These are phyloP conservation scores for Pittosporum tobira DNA, from an alignment of 129 eudicot genomes.

Conservation along the genomic window DNA sequence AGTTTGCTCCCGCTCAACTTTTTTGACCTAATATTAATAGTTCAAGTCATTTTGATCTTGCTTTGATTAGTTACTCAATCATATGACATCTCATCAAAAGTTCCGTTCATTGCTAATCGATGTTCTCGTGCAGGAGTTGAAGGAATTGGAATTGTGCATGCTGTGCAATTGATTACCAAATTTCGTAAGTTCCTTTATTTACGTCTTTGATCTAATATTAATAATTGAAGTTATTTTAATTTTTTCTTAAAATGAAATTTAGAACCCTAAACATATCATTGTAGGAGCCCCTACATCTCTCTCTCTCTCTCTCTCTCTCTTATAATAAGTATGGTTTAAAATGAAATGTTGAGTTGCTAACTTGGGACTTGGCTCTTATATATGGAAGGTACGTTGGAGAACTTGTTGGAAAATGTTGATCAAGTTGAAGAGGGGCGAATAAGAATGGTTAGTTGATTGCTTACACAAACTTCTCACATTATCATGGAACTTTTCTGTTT, in stretches of 20 bases:
- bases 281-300: neutral
- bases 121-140: slow-evolving; percentile 60
- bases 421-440: slow-evolving; percentile 68
- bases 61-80: neutral
- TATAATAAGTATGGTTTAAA: too few species aligned
- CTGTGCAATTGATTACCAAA: slow-evolving; percentile 64
- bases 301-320: neutral
- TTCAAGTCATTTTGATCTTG: neutral
- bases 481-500: neutral
- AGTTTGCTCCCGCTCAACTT: neutral
- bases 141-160: slow-evolving; percentile 92
- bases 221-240: too few species aligned
- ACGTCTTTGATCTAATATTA: too few species aligned
- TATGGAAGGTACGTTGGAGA: slow-evolving; percentile 64
- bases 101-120: slow-evolving; percentile 1
- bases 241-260: too few species aligned
- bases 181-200: slow-evolving; percentile 43
- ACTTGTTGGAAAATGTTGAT: slow-evolving; percentile 60
- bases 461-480: neutral
- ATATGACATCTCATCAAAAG: neutral
- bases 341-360: slow-evolving; percentile 8
- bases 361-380: slow-evolving; percentile 12
- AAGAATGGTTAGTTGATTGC: slow-evolving; percentile 44
- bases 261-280: too few species aligned
- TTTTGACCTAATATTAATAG: neutral